Evolutionary conservation across 345 rosid genomes (phyloP).

Genomic region (Populus simonii): DNA sequence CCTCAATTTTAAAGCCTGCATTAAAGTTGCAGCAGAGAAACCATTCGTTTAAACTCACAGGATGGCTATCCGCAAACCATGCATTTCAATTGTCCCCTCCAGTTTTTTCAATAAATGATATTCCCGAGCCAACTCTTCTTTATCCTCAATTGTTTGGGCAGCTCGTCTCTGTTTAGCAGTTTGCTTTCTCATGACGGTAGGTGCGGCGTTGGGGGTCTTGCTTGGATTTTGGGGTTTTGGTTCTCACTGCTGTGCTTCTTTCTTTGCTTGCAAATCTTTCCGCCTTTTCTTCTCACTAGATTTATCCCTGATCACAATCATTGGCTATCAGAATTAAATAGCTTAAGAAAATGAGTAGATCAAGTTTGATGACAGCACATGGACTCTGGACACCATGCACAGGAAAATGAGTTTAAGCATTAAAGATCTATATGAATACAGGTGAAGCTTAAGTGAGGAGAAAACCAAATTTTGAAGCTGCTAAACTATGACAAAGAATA

Average conservation of each 20-base stretch:
- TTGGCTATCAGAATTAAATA: neutral
- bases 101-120: slow-evolving; percentile 62
- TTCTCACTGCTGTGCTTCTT: slow-evolving; percentile 47
- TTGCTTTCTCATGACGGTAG: slow-evolving; percentile 45
- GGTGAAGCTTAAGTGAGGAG: neutral
- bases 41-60: neutral
- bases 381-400: neutral
- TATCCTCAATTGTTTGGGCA: slow-evolving; percentile 70
- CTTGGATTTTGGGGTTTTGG: slow-evolving; percentile 39
- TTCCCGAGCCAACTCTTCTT: slow-evolving; percentile 62
- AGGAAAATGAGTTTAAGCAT: neutral
- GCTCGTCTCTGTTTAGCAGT: slow-evolving; percentile 85
- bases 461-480: neutral
- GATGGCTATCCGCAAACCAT: neutral
- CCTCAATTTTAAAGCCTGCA: neutral
- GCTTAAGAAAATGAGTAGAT: neutral
- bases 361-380: neutral
- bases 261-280: slow-evolving; percentile 59
- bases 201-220: slow-evolving; percentile 32
- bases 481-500: too few species aligned
- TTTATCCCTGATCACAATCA: slow-evolving; percentile 57
- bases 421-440: neutral
- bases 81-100: slow-evolving; percentile 49
- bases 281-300: slow-evolving; percentile 79
- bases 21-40: neutral